A percentile compares a stretch with the other conserved stretches of the same genome.
Evolutionary conservation across 2,329 filamentous ascomycete species (phyloP).

Genomic region (Mycosphaerella sp.): DNA sequence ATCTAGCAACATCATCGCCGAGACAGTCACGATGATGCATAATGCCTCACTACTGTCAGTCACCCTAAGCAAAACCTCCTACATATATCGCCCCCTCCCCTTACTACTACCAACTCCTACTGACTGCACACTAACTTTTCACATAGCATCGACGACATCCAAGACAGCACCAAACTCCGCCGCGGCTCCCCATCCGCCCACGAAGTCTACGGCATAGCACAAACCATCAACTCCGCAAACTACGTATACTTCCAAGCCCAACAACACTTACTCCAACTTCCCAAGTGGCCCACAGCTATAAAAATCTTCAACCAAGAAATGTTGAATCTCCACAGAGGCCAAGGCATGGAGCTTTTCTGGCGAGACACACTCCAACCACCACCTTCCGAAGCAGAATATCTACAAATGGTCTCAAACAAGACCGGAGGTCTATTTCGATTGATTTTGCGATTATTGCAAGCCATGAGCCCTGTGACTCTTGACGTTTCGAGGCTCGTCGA

Average conservation of each 20-base stretch:
- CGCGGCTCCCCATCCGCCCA: not conserved
- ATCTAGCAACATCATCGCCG: not conserved
- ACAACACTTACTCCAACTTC: not conserved
- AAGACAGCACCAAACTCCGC: not conserved
- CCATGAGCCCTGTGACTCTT: not conserved
- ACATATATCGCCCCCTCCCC: no score
- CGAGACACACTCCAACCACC: not conserved
- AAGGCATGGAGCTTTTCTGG: not conserved
- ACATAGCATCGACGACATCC: not conserved
- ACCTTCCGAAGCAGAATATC: not conserved
- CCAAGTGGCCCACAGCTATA: not conserved
- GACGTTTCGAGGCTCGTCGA: not conserved
- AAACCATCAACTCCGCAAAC: slow-evolving; percentile 2
- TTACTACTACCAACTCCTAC: not conserved
- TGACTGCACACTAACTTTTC: no score
- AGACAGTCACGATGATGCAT: not conserved
- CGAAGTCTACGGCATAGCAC: not conserved
- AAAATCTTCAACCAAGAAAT: not conserved
- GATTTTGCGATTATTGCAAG: not conserved
- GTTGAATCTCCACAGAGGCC: not conserved
- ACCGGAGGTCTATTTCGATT: not conserved
- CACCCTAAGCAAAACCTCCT: not conserved
- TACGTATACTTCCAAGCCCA: not conserved
- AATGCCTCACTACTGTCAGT: not conserved
- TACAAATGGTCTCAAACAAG: not conserved